A percentile compares a stretch with the other conserved stretches of the same genome.
Evolutionary conservation across 352 stramenopile species (phyloP).

Genomic region (Globisporangium perplexum): DNA sequence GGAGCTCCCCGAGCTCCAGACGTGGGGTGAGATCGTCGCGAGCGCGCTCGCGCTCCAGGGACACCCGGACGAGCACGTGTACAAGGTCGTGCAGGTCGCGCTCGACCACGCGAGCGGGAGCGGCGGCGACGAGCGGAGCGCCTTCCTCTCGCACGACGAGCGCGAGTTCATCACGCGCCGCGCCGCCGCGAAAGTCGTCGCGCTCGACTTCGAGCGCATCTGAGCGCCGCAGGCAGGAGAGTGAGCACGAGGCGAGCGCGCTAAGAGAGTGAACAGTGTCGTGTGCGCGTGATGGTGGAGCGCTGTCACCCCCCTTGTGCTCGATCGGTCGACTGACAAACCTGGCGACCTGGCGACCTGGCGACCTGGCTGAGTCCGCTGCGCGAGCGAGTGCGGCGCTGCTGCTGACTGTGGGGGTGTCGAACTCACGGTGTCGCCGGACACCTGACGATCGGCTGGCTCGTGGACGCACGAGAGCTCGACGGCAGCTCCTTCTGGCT

Average conservation of each 20-base stretch:
- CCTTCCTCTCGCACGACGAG: conserved; percentile 27
- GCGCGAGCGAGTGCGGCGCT: too few relatives aligned
- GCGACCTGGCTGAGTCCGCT: too few relatives aligned
- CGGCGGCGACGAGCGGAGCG: not conserved
- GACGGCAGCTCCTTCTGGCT: too few relatives aligned
- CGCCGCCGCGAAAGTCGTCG: conserved; percentile 31
- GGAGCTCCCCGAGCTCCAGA: conserved; percentile 18
- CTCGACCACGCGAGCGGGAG: conserved; percentile 23
- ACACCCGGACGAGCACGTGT: conserved; percentile 52
- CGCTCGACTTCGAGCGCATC: conserved; percentile 4
- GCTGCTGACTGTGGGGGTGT: not conserved
- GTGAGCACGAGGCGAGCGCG: not conserved
- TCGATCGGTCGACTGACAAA: too few relatives aligned
- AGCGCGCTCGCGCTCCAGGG: conserved; percentile 23
- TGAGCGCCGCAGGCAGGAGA: too few relatives aligned
- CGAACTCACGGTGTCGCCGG: too few relatives aligned
- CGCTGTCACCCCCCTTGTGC: too few relatives aligned
- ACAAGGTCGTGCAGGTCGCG: conserved; percentile 62
- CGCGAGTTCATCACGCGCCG: conserved; percentile 36
- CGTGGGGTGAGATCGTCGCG: conserved; percentile 36
- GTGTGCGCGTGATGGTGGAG: too few relatives aligned
- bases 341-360: too few relatives aligned
- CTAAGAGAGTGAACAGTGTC: too few relatives aligned
- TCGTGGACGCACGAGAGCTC: too few relatives aligned
- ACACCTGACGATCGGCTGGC: too few relatives aligned